Conservation (phyloP, 352 stramenopile species). For the Globisporangium takayamanum region DNA sequence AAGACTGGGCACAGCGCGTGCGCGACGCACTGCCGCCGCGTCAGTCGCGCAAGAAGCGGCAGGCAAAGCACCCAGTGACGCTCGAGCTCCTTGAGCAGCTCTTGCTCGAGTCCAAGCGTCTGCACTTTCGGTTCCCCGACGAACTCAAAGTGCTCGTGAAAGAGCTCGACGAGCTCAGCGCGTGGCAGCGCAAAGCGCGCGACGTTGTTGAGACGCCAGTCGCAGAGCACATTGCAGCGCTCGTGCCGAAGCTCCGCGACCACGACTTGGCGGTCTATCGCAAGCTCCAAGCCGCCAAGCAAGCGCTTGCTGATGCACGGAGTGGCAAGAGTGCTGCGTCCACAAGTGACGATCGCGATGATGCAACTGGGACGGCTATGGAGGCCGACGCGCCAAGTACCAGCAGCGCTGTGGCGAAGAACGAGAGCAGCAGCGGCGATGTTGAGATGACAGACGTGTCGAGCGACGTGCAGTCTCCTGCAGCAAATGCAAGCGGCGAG, state of each 20-base stretch:
- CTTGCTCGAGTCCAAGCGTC: constrained; percentile 39
- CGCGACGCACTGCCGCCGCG: constrained; percentile 65
- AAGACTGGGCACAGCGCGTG: constrained; percentile 61
- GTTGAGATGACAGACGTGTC: background rate
- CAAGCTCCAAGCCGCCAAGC: constrained; percentile 49
- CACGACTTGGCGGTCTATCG: constrained; percentile 61
- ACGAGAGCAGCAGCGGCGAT: background rate
- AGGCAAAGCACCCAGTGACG: constrained; percentile 56
- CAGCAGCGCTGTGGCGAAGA: too few species aligned
- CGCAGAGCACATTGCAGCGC: constrained; percentile 23
- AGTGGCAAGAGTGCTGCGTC: background rate
- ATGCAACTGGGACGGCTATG: background rate
- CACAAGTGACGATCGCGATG: background rate
- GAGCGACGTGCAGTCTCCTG: background rate
- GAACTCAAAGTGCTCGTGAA: constrained; percentile 68
- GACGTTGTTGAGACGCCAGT: constrained; percentile 38
- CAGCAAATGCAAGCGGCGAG: background rate
- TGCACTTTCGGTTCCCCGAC: constrained; percentile 73
- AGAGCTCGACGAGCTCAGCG: constrained; percentile 57
- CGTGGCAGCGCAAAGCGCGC: constrained; percentile 60
- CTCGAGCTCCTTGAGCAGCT: constrained; percentile 49
- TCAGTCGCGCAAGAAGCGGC: constrained; percentile 74
- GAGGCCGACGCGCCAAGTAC: too few species aligned
- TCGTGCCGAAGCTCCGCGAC: constrained; percentile 42
- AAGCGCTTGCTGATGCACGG: constrained; percentile 18